phyloP scores from a whole-genome alignment of 2,329 filamentous ascomycete genomes.

The Hymenoscyphus fraxineus region DNA sequence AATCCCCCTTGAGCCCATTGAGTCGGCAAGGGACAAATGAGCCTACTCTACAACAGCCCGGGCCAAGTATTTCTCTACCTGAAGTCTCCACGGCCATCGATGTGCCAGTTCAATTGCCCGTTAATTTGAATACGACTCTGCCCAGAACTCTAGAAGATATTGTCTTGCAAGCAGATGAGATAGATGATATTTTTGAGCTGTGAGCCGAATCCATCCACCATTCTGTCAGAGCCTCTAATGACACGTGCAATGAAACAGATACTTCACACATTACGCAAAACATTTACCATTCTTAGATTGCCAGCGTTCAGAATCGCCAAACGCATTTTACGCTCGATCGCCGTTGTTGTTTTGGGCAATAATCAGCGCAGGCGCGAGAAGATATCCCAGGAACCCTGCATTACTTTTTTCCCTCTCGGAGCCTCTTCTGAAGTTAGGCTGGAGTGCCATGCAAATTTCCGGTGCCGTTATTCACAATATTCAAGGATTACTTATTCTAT shows the following conservation, averaged over 20 bases:
- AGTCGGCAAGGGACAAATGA: conserved; percentile 13
- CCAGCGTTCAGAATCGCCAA: conserved; percentile 11
- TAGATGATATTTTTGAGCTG: conserved; percentile 16
- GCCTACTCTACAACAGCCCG: background rate
- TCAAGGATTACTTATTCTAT: conserved; percentile 17
- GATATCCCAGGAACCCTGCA: conserved; percentile 11
- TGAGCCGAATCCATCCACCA: background rate
- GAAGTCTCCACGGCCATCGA: background rate
- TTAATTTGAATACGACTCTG: conserved; percentile 4
- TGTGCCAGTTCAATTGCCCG: background rate
- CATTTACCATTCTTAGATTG: conserved; percentile 17
- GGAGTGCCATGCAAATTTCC: conserved; percentile 16
- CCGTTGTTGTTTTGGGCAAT: conserved; percentile 18
- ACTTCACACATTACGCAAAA: conserved; percentile 14
- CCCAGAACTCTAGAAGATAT: conserved; percentile 13
- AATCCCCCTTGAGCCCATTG: conserved; percentile 11
- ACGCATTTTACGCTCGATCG: conserved; percentile 16
- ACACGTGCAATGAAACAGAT: conserved; percentile 4
- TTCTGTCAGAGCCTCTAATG: background rate
- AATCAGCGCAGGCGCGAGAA: conserved; percentile 14
- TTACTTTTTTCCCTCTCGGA: conserved; percentile 10
- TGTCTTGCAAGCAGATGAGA: conserved; percentile 10
- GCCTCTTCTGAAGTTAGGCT: conserved; percentile 12
- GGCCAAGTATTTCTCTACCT: conserved; percentile 1
- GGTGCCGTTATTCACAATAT: conserved; percentile 16